Conservation (phyloP, 2,329 filamentous ascomycete species). For the Claviceps lovelessii region DNA sequence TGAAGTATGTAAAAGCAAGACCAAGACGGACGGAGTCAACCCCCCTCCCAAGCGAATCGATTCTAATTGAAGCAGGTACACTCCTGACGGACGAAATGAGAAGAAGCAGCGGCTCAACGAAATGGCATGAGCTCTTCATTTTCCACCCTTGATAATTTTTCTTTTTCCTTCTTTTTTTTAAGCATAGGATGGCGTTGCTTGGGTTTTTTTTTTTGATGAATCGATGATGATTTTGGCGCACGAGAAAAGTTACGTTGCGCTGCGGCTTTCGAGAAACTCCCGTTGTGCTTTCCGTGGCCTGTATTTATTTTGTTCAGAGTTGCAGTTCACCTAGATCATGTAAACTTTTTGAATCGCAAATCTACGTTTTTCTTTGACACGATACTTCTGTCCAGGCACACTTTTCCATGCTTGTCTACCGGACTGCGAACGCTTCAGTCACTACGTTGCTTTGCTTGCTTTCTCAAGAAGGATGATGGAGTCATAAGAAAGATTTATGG, state of each 20-base stretch:
- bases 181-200: conserved; percentile 21
- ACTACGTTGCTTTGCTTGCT: too few species aligned
- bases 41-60: neutral
- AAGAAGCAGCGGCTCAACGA: conserved; percentile 37
- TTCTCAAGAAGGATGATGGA: too few species aligned
- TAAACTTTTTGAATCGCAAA: too few species aligned
- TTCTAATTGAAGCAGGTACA: conserved; percentile 32
- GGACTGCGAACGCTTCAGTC: too few species aligned
- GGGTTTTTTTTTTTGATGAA: conserved; percentile 11
- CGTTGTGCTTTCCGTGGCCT: too few species aligned
- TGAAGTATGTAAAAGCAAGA: conserved; percentile 49
- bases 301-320: too few species aligned
- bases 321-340: too few species aligned
- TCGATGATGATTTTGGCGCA: conserved; percentile 14
- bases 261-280: neutral
- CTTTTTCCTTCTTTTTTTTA: conserved; percentile 1
- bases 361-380: too few species aligned
- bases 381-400: too few species aligned
- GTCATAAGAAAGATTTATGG: too few species aligned
- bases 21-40: neutral
- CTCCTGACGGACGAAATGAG: conserved; percentile 47
- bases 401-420: too few species aligned
- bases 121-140: conserved; percentile 13
- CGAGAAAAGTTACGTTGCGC: conserved; percentile 7
- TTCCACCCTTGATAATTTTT: neutral